phyloP scores from a whole-genome alignment of 345 rosid genomes.

The Gossypium turneri region DNA sequence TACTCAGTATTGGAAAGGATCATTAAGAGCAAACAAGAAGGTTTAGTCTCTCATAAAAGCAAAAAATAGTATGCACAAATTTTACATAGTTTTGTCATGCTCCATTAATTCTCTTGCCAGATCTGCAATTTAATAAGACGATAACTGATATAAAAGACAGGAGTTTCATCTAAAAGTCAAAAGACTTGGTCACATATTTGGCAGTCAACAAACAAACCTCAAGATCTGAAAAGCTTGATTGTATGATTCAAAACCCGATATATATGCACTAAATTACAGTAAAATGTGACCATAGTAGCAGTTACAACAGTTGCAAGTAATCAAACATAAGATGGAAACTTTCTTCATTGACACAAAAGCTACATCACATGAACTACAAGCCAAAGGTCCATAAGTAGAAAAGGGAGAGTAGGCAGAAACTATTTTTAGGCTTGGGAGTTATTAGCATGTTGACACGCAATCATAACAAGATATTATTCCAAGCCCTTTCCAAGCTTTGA shows the following conservation, averaged over 20 bases:
- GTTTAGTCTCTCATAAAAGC: not conserved
- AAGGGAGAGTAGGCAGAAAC: not conserved
- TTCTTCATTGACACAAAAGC: not conserved
- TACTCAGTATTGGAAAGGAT: not conserved
- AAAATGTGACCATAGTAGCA: not conserved
- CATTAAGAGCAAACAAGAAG: not conserved
- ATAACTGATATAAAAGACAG: not conserved
- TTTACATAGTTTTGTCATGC: constrained; percentile 4
- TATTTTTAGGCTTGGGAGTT: not conserved
- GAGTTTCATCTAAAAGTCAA: constrained; percentile 1
- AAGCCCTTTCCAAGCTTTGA: not conserved
- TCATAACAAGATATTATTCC: not conserved
- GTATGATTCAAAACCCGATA: not conserved
- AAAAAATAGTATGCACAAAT: not conserved
- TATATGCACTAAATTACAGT: not conserved
- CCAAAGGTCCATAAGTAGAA: not conserved
- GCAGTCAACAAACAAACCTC: not conserved
- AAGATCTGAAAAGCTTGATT: not conserved
- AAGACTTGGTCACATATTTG: constrained; percentile 7
- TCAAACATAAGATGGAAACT: not conserved
- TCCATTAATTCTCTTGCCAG: constrained; percentile 2
- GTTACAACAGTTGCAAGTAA: not conserved
- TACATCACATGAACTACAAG: not conserved
- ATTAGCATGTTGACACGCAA: not conserved
- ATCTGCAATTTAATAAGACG: not conserved